Conservation (phyloP, 2,329 filamentous ascomycete species). For the Neopestalotiopsis rosae region DNA sequence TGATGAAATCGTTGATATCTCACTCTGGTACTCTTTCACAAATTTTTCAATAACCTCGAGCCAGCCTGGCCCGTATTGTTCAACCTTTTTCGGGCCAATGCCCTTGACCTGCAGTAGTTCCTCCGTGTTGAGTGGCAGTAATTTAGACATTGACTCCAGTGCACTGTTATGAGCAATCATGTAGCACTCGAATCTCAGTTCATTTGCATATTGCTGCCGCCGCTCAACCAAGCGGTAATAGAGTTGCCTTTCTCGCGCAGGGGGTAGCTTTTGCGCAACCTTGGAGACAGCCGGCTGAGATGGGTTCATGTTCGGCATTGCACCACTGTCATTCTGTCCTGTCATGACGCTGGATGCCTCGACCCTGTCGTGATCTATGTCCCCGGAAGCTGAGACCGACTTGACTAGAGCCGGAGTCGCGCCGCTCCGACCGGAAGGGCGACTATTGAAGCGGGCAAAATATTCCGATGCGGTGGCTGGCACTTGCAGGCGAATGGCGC, state of each 20-base stretch:
- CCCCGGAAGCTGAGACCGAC: not conserved
- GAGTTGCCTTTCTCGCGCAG: not conserved
- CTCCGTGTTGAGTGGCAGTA: conserved; percentile 6
- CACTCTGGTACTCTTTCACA: not conserved
- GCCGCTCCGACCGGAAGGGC: not conserved
- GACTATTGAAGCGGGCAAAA: not conserved
- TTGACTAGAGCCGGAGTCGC: not conserved
- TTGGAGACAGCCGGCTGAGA: too few species aligned
- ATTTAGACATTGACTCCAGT: conserved; percentile 6
- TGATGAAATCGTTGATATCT: not conserved
- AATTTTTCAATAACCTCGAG: conserved; percentile 11
- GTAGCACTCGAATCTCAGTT: not conserved
- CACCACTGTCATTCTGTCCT: not conserved
- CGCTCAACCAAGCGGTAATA: conserved; percentile 2
- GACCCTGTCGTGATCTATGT: not conserved
- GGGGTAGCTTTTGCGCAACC: not conserved
- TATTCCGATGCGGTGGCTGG: not conserved
- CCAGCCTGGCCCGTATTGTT: conserved; percentile 15
- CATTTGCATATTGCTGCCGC: conserved; percentile 1
- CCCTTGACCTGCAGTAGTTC: conserved; percentile 11
- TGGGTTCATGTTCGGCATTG: not conserved
- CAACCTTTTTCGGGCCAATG: conserved; percentile 9
- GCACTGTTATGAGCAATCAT: conserved; percentile 15
- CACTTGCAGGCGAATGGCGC: not conserved
- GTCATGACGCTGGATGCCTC: not conserved